phyloP scores from a whole-genome alignment of 1,284 basidiomycete species.

The Porphyrellus sp. region DNA sequence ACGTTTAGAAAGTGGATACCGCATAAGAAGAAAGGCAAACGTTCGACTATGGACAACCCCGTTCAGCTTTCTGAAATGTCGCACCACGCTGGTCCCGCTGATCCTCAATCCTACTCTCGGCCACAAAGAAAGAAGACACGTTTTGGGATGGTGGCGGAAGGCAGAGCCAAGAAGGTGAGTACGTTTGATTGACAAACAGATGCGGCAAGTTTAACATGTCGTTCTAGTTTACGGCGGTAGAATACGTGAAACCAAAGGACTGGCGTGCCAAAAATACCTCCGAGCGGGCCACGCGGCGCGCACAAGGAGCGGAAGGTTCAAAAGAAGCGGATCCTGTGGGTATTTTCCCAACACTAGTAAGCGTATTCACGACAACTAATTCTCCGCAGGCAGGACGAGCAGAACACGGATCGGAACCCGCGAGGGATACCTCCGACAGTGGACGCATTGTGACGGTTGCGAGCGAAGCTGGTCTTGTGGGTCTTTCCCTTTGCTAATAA shows the following conservation, averaged over 20 bases:
- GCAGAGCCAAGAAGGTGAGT: not conserved
- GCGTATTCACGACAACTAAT: not conserved
- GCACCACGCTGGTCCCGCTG: not conserved
- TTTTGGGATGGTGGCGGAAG: not conserved
- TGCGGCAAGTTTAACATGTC: not conserved
- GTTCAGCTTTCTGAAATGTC: not conserved
- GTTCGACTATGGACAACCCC: not conserved
- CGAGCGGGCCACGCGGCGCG: no score
- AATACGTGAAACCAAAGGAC: not conserved
- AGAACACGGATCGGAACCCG: not conserved
- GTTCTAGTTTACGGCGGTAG: not conserved
- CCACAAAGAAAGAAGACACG: not conserved
- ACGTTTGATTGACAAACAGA: not conserved
- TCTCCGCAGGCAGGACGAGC: not conserved
- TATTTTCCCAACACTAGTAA: not conserved
- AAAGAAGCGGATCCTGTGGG: not conserved
- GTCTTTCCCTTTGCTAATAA: no score
- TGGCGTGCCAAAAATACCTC: no score
- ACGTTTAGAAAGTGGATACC: not conserved
- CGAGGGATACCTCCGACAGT: no score
- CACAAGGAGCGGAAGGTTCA: not conserved
- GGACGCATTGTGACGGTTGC: no score
- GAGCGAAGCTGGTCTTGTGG: no score
- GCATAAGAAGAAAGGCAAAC: not conserved
- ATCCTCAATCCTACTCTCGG: not conserved